Evolutionary conservation across 257 asterid genomes (phyloP).

Genomic region (Lithospermum erythrorhizon): DNA sequence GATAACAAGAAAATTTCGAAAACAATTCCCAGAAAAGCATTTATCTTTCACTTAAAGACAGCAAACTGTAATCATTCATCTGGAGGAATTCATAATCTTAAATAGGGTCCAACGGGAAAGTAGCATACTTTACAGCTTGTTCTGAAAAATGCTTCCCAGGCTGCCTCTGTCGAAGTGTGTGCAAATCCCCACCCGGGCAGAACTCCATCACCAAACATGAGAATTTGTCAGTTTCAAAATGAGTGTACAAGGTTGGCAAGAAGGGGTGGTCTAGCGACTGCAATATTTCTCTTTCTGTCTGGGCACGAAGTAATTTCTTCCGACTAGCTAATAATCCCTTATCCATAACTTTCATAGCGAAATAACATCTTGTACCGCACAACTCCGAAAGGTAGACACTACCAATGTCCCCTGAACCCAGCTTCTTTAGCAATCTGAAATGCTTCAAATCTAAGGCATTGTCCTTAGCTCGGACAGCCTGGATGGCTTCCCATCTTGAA

Average conservation of each 20-base stretch:
- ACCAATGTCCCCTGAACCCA: conserved; percentile 83
- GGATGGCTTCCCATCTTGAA: conserved; percentile 71
- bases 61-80: not conserved
- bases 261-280: conserved; percentile 73
- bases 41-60: too few species aligned
- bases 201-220: conserved; percentile 84
- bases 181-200: conserved; percentile 83
- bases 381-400: conserved; percentile 67
- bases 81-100: conserved; percentile 2
- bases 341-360: conserved; percentile 81
- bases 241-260: conserved; percentile 58
- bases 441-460: conserved; percentile 63
- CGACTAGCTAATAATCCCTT: conserved; percentile 65
- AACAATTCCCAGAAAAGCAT: too few species aligned
- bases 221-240: conserved; percentile 65
- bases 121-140: conserved; percentile 70
- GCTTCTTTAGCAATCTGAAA: conserved; percentile 59
- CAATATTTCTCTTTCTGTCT: conserved; percentile 68
- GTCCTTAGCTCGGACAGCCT: conserved; percentile 49
- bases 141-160: conserved; percentile 73
- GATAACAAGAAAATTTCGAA: too few species aligned
- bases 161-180: conserved; percentile 68
- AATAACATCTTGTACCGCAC: conserved; percentile 67
- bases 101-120: conserved; percentile 16
- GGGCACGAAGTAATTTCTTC: conserved; percentile 74